Evolutionary conservation across 129 eudicot species (phyloP), one percentile per base, ranked within the genome.

Genomic region (Flaveria robusta): DNA sequence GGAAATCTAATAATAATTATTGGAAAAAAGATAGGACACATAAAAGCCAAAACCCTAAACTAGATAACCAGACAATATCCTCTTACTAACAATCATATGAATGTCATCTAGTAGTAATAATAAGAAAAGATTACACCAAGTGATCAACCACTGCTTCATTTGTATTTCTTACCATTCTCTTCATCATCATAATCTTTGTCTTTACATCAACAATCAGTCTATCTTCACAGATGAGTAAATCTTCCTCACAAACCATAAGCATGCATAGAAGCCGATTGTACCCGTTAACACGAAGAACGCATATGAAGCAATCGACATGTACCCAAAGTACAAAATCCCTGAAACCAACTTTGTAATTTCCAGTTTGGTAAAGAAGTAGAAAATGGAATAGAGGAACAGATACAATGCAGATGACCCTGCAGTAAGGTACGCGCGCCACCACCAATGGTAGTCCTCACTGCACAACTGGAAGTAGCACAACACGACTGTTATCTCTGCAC

Each of bases 371-470:
- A 91, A 89, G 79, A 91, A 91, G 77, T 91, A 91, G 81, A 89
- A 91, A 46, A 87, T 72, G 6, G 96, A 91, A 86, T 91, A 91
- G 13, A 91, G 88, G 78, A 91, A 91, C 24, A 91, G 92, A 80
- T 91, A 91, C 37, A 89, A 39, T 29, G 97, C 96, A 2, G 97
- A 91, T 56, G 96, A 91, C 9, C 97, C 97, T 12, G 96, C 89
- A 0, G 97, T 91, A 65, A 91, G 77, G 71, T 91, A 91, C 34
- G 97, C 90, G 65, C 97, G 81, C 97, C 97, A 91, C 97, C 97
- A 91, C 97, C 97, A 91, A 43, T 91, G 72, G 77, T 91, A 91
- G 66, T 91, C 97, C 79, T 91, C 97, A 70, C 97, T 91, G 80
- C 97, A 91, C 82, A 91, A 39, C 83, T 91, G 97, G 78, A 91